Percentiles rank a stretch among this genome's conserved stretches.
These are phyloP conservation scores for Acanthamoeba lenticulata DNA, from an alignment of 208 protist genomes.

Conservation along the genomic window DNA sequence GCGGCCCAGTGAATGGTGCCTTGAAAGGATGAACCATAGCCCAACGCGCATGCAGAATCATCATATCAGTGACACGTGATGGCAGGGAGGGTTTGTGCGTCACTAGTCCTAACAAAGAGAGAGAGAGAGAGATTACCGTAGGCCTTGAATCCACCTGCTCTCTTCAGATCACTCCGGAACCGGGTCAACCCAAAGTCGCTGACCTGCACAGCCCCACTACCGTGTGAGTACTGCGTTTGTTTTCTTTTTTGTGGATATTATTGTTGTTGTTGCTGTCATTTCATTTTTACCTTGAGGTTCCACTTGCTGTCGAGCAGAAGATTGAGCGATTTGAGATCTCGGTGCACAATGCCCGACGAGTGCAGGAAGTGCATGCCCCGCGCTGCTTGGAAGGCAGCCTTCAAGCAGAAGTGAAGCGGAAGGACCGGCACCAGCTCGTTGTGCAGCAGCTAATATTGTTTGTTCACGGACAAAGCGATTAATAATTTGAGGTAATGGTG, in stretches of 20 bases:
- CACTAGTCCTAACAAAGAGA: too few species aligned
- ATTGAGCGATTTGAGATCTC: too few species aligned
- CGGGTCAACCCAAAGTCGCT: conserved; percentile 5
- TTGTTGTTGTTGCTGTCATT: neutral
- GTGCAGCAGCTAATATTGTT: neutral
- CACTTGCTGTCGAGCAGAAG: too few species aligned
- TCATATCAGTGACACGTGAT: neutral
- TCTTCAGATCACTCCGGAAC: neutral
- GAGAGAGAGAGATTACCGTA: neutral
- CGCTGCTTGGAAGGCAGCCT: neutral
- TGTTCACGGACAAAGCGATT: neutral
- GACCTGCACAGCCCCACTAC: neutral
- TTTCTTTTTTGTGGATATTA: neutral
- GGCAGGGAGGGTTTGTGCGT: neutral
- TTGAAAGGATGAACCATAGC: neutral
- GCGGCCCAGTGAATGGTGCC: conserved; percentile 35
- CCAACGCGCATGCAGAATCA: too few species aligned
- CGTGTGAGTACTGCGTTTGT: neutral
- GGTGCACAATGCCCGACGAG: neutral
- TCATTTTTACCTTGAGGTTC: neutral
- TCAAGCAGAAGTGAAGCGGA: neutral
- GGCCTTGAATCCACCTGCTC: neutral
- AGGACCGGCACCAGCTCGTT: neutral
- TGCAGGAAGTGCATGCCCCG: conserved; percentile 25
- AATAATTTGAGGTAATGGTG: neutral